A percentile compares a stretch with the other conserved stretches of the same genome.
Conservation (phyloP, 768 basidiomycete genomes). For the Mycena galericulata region DNA sequence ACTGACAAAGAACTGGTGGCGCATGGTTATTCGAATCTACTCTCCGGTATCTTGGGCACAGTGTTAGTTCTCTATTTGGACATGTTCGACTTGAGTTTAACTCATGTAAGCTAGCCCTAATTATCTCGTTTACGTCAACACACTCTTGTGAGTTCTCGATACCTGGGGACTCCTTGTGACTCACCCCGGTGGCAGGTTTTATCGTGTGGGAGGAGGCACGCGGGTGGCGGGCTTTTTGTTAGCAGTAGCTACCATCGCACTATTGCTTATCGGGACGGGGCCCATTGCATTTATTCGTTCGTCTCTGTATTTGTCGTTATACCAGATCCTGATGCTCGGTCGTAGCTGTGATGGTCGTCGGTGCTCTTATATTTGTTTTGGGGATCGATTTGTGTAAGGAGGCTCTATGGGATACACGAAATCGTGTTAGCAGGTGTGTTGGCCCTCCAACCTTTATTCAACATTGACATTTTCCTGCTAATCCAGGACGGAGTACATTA, state of each 20-base stretch:
- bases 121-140: conserved; percentile 91
- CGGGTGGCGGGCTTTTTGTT: conserved; percentile 89
- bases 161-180: neutral
- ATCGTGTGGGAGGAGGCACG: conserved; percentile 91
- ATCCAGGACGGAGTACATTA: conserved; percentile 79
- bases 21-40: conserved; percentile 92
- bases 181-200: conserved; percentile 67
- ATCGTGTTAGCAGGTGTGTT: conserved; percentile 81
- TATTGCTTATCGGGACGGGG: conserved; percentile 87
- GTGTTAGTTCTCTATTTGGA: conserved; percentile 63
- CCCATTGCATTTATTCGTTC: conserved; percentile 93
- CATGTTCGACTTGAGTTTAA: conserved; percentile 2
- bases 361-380: conserved; percentile 92
- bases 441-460: neutral
- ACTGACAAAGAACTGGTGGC: conserved; percentile 93
- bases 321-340: neutral
- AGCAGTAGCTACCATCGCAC: conserved; percentile 73
- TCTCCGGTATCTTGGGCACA: conserved; percentile 83
- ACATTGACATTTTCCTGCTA: conserved; percentile 16
- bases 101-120: conserved; percentile 66
- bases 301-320: conserved; percentile 41
- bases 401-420: conserved; percentile 95
- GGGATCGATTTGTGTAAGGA: conserved; percentile 96
- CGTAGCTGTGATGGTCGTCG: conserved; percentile 90
- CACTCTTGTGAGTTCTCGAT: conserved; percentile 65